A percentile compares a stretch with the other conserved stretches of the same genome.
Conservation (phyloP, 768 basidiomycete species). For the Boletus tylopilopsis region DNA sequence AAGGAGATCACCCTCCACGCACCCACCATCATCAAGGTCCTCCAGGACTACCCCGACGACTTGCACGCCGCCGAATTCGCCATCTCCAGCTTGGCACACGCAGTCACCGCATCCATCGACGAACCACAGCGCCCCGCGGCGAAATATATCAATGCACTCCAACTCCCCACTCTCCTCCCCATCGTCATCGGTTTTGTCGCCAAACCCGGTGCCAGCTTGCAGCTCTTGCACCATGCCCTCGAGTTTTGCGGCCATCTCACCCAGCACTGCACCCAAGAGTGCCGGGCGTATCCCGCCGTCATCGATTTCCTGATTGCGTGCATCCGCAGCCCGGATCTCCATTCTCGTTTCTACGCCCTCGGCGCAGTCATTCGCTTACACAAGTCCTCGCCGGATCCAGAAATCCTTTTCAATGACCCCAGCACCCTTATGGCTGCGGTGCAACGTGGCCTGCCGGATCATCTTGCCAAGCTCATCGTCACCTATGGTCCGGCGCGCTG, state of each 20-base stretch:
- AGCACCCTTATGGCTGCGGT: constrained; percentile 40
- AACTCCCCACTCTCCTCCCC: constrained; percentile 43
- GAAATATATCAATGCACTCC: constrained; percentile 37
- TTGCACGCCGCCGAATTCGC: constrained; percentile 45
- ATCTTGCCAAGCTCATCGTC: constrained; percentile 44
- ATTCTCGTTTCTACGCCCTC: constrained; percentile 47
- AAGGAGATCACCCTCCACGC: constrained; percentile 46
- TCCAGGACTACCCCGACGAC: constrained; percentile 52
- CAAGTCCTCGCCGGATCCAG: constrained; percentile 38
- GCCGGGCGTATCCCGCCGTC: constrained; percentile 40
- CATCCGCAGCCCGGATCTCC: constrained; percentile 53
- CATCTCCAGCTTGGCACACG: constrained; percentile 51
- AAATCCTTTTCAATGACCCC: constrained; percentile 48
- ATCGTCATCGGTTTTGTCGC: constrained; percentile 40
- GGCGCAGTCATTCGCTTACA: constrained; percentile 53
- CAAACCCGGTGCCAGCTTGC: constrained; percentile 39
- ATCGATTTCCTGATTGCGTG: constrained; percentile 53
- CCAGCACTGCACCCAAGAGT: constrained; percentile 42
- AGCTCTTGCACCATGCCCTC: constrained; percentile 50
- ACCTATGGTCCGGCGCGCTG: constrained; percentile 46
- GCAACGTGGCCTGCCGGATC: constrained; percentile 40
- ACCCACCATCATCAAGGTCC: constrained; percentile 39
- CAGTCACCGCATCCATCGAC: constrained; percentile 41
- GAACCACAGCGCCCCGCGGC: constrained; percentile 37
- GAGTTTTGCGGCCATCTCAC: constrained; percentile 43